phyloP scores from a whole-genome alignment of 208 protist species.

The Borovskyia barvae region DNA sequence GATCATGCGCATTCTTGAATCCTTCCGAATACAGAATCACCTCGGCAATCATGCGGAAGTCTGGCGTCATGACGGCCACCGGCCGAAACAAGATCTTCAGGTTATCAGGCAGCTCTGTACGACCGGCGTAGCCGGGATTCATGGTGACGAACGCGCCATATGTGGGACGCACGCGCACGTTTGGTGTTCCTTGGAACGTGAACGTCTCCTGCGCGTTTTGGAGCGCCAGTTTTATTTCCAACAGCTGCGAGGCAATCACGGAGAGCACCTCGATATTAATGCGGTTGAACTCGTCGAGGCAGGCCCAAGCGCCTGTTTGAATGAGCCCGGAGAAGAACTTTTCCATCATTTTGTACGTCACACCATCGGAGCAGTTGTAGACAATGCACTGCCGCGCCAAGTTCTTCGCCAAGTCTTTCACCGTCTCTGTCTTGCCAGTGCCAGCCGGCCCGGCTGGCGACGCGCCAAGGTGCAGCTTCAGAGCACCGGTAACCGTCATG shows the following conservation, averaged over 20 bases:
- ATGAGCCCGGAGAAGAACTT: constrained; percentile 97
- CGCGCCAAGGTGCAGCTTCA: constrained; percentile 95
- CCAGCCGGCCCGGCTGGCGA: constrained; percentile 94
- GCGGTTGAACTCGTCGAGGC: constrained; percentile 99
- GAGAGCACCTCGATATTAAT: constrained; percentile 99
- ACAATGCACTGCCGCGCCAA: constrained; percentile 96
- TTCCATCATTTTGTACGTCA: constrained; percentile 98
- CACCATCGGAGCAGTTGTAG: constrained; percentile 97
- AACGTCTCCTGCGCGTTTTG: constrained; percentile 84
- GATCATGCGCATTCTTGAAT: constrained; percentile 93
- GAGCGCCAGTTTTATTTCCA: constrained; percentile 95
- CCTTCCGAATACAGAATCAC: constrained; percentile 98
- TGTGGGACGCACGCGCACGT: constrained; percentile 92
- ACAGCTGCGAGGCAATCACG: constrained; percentile 97
- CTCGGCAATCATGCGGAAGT: constrained; percentile 98
- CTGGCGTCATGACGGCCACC: constrained; percentile 97
- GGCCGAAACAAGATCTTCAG: constrained; percentile 98
- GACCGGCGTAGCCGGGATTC: constrained; percentile 99
- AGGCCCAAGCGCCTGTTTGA: constrained; percentile 97
- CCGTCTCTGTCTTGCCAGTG: constrained; percentile 97
- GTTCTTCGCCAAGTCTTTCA: constrained; percentile 97
- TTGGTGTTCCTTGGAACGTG: constrained; percentile 95
- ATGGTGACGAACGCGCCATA: constrained; percentile 99
- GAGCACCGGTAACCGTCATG: constrained; percentile 96
- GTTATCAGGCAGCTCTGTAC: constrained; percentile 98